Evolutionary conservation across 306 rosid species (phyloP), one percentile per base, ranked within the genome.

Genomic region (Trifolium dubium): DNA sequence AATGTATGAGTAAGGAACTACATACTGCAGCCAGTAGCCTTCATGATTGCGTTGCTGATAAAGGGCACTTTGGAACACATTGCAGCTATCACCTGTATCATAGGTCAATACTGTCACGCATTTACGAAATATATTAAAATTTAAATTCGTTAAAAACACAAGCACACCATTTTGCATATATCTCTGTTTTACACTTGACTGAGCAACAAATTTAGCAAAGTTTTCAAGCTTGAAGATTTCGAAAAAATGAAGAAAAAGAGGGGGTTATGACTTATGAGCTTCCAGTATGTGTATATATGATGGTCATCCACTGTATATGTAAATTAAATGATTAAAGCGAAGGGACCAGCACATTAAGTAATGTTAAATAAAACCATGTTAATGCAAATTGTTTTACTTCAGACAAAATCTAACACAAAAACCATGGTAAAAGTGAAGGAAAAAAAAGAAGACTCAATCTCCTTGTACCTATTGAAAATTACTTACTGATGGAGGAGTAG

Each of bases 51-150:
- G 73, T 72, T 82, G 88, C 99, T 87, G 65, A 94, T 90, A 55
- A 83, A 86, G 53, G 99, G 99, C 7, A 94, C 96, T 90, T 94
- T 94, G 17, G 99, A 94, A 83, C 95, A 89, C 99, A 94, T 94
- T 67, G 97, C 96, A 53, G 95, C 96, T 66, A 94, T 65, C 67
- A 94, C 92, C 99, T 94, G 91, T 64, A 78, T 23, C 83, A 74
- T 55, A 75, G 80, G 74, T 23, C 73, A 65, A 67, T 64, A 40
- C 10, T 14, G 40, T 13, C 5, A 69, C 39, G 34, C 35, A 60
- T 56, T 35, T n/a, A 19, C 12, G n/a, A 66, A 40, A 8, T 63
- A 59, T 43, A 32, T 73, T 53, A 40, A 28, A 55, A 37, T 44
- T 47, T 47, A 28, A 61, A 43, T 44, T 32, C 74, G 73, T 31